Base-by-base conservation (phyloP, 2,329 filamentous ascomycete genomes). In the Colletotrichum gloeosporioides region DNA sequence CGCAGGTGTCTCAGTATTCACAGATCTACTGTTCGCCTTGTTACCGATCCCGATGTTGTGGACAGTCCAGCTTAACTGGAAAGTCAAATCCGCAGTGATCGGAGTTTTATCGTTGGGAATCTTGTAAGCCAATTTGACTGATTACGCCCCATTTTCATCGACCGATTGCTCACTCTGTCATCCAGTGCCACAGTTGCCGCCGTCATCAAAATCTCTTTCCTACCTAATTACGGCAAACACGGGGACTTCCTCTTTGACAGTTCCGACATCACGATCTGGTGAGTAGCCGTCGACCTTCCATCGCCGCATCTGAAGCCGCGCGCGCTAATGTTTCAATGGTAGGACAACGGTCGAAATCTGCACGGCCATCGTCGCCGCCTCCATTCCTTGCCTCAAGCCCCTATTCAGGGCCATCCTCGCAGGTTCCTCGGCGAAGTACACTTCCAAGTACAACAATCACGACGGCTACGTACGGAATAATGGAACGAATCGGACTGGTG, bases 341-440 rank as follows among this genome's bases (percentile, higher is more conserved):
- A 82, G 80, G 79, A 81, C 80, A 6, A 81, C 80, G 3, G 71
- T 82, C 57, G 80, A 83, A 32, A 81, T 81, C 72, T 79, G 78
- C 75, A 78, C 78, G 13, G 81, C 79, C 22, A 82, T 83, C 25
- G 77, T 82, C 22, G 81, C 81, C 25, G 81, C 81, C 55, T 81
- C 77, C 61, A 77, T 81, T 61, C 81, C 81, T 9, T 80, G 78
- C 66, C 78, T 82, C 34, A 80, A 79, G 31, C 80, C 81, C 6
- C 75, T 82, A 18, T 82, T 82, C 78, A 80, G 79, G 4, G 57
- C 67, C 22, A 39, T 77, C 32, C 57, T 77, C 15, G 55, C 66
- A 12, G 68, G 74, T 2, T 77, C 74, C 3, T 77, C 69, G 2
- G 76, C 72, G 3, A 59, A 69, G 2, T 72, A 68, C 22, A 34